Percentiles rank a stretch among this genome's conserved stretches.
Conservation (phyloP, 768 basidiomycete species). For the Suillus brevipes region DNA sequence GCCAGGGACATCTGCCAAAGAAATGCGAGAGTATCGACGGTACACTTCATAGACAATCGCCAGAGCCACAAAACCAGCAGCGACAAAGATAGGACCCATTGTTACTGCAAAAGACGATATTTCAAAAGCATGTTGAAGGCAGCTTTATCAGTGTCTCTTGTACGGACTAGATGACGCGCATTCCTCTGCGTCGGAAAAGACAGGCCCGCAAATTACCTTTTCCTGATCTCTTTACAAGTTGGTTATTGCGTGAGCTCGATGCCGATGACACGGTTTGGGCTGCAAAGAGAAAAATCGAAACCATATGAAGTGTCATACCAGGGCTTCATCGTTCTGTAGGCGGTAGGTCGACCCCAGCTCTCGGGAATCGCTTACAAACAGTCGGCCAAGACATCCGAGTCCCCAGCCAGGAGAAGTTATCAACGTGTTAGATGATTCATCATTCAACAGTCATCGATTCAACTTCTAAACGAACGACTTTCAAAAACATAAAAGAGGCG, state of each 20-base stretch:
- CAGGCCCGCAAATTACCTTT: neutral
- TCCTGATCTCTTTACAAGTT: neutral
- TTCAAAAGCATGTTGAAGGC: neutral
- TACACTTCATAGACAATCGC: conserved; percentile 10
- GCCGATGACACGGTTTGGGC: neutral
- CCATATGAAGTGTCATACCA: neutral
- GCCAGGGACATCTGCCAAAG: conserved; percentile 20
- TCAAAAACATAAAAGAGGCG: too few species aligned
- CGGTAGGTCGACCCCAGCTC: neutral
- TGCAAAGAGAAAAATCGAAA: neutral
- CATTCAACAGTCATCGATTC: neutral
- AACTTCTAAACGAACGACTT: too few species aligned
- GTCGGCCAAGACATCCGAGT: neutral
- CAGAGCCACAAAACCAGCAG: conserved; percentile 11
- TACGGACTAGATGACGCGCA: conserved; percentile 8
- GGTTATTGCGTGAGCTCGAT: neutral
- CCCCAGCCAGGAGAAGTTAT: neutral
- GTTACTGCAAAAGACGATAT: neutral
- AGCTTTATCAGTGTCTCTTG: conserved; percentile 8
- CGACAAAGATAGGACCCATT: conserved; percentile 14
- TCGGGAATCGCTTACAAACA: neutral
- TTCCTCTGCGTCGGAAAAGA: conserved; percentile 5
- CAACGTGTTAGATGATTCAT: too few species aligned
- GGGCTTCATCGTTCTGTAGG: neutral
- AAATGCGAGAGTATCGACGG: conserved; percentile 3